phyloP scores from a whole-genome alignment of 495 filamentous ascomycete genomes.

The Cladorrhinum samala region DNA sequence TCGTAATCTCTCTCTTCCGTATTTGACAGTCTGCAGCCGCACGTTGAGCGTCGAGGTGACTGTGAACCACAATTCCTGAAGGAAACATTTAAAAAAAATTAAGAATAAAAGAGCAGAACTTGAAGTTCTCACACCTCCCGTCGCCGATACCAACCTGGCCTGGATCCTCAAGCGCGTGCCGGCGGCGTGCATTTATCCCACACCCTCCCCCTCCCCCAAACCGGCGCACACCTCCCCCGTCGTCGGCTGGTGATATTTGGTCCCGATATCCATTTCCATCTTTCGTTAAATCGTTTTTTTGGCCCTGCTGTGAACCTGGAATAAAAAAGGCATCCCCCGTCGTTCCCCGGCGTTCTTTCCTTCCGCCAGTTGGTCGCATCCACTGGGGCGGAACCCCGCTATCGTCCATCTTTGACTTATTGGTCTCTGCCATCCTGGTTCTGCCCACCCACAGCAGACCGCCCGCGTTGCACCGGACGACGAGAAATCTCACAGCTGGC shows the following conservation, averaged over 20 bases:
- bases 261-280: not conserved
- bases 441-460: constrained; percentile 26
- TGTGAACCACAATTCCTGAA: constrained; percentile 15
- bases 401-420: constrained; percentile 12
- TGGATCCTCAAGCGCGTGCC: no score
- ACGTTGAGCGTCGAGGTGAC: constrained; percentile 17
- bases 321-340: not conserved
- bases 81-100: not conserved
- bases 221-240: not conserved
- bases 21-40: constrained; percentile 10
- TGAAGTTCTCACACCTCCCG: constrained; percentile 2
- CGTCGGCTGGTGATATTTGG: not conserved
- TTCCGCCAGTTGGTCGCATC: constrained; percentile 8
- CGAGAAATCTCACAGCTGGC: constrained; percentile 21
- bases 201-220: not conserved
- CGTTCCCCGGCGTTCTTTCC: not conserved
- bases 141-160: no score
- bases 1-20: constrained; percentile 2
- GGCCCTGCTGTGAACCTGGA: not conserved
- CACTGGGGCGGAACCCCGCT: constrained; percentile 23
- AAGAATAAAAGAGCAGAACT: constrained; percentile 4
- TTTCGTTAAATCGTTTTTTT: not conserved
- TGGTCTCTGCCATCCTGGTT: constrained; percentile 13
- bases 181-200: no score
- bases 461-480: constrained; percentile 36